These are phyloP conservation scores for Murraya paniculata DNA, from an alignment of 345 rosid species.

Conservation along the genomic window DNA sequence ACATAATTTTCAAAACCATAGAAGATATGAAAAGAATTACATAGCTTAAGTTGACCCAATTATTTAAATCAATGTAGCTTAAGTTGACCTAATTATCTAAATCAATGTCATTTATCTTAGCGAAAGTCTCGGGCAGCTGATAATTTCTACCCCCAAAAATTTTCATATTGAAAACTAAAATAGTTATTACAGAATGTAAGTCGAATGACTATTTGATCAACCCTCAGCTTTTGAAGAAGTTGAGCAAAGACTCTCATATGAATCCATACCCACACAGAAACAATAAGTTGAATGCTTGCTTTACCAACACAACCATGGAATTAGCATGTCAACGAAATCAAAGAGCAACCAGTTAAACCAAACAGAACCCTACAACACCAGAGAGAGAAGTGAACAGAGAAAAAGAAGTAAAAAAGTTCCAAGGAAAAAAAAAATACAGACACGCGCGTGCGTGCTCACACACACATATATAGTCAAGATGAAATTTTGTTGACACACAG, in stretches of 20 bases:
- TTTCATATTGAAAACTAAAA: background rate
- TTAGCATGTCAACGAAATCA: background rate
- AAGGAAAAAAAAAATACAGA: background rate
- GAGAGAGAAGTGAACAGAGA: background rate
- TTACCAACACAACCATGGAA: background rate
- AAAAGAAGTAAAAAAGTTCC: background rate
- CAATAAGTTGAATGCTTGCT: background rate
- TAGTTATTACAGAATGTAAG: too few species aligned
- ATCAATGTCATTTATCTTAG: background rate
- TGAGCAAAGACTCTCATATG: background rate
- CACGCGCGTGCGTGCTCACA: too few species aligned
- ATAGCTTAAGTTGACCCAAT: background rate
- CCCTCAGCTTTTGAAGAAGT: background rate
- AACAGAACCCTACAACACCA: background rate
- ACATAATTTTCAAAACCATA: background rate
- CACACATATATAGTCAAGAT: background rate
- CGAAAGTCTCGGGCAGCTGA: background rate
- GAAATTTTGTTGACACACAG: background rate
- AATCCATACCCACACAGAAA: background rate
- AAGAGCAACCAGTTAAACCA: background rate
- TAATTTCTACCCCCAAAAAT: background rate
- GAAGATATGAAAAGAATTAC: background rate
- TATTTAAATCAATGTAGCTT: constrained; percentile 1
- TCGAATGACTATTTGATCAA: background rate
- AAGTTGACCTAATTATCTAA: background rate